These are phyloP conservation scores for Fraxinus platypoda DNA, from an alignment of 305 asterid species.

Conservation along the genomic window DNA sequence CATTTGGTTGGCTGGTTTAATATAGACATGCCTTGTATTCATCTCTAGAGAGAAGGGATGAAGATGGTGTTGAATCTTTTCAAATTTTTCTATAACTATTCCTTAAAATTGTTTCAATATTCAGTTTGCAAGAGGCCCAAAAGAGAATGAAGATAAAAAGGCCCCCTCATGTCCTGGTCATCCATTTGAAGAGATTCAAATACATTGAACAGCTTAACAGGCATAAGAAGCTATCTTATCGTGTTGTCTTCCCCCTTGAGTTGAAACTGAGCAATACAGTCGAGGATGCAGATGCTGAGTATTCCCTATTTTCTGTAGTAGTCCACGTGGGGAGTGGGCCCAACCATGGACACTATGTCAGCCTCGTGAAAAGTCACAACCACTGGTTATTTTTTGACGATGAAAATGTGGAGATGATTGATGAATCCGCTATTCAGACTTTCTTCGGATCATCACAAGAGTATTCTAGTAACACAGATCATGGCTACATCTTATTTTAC, in stretches of 20 bases:
- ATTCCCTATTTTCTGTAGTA: slow-evolving; percentile 50
- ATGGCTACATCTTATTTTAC: slow-evolving; percentile 52
- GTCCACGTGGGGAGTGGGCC: slow-evolving; percentile 62
- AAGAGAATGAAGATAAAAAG: slow-evolving; percentile 61
- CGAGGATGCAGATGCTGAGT: slow-evolving; percentile 55
- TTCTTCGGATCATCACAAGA: slow-evolving; percentile 61
- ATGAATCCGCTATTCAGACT: slow-evolving; percentile 53
- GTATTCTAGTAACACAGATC: slow-evolving; percentile 53
- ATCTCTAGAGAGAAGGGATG: background rate
- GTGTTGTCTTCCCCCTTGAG: slow-evolving; percentile 57
- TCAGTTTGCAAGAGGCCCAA: slow-evolving; percentile 64
- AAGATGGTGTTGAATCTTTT: background rate
- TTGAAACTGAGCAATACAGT: slow-evolving; percentile 52
- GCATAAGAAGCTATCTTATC: slow-evolving; percentile 49
- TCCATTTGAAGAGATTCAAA: slow-evolving; percentile 55
- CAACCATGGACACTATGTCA: slow-evolving; percentile 52
- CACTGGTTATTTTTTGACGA: slow-evolving; percentile 57
- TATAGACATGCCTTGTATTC: background rate
- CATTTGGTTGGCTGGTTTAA: background rate
- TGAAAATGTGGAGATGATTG: slow-evolving; percentile 57
- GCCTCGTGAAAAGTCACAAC: slow-evolving; percentile 58
- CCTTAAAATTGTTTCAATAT: slow-evolving; percentile 18
- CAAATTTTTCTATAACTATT: background rate
- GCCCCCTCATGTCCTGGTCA: slow-evolving; percentile 52
- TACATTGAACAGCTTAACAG: slow-evolving; percentile 54